A percentile compares a stretch with the other conserved stretches of the same genome.
Evolutionary conservation across 768 basidiomycete species (phyloP).

Genomic region (Thelephora aurantiotincta): DNA sequence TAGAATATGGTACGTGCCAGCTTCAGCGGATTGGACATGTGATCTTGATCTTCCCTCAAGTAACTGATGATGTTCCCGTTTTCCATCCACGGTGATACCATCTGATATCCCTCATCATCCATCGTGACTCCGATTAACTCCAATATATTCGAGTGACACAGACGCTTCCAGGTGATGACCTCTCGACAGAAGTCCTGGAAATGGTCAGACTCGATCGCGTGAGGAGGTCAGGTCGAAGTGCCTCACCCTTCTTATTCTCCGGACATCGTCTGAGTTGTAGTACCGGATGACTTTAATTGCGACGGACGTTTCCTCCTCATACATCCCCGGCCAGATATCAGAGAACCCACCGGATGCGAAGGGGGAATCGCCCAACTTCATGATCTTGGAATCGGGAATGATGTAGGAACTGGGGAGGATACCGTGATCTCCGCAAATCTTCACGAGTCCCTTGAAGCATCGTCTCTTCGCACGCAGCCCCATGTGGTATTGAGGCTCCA

Average conservation of each 20-base stretch:
- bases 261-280: too few relatives aligned
- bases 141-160: conserved; percentile 7
- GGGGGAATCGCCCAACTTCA: not conserved
- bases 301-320: not conserved
- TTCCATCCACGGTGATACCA: too few relatives aligned
- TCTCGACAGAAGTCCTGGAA: too few relatives aligned
- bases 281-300: too few relatives aligned
- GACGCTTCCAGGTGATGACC: not conserved
- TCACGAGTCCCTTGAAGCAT: not conserved
- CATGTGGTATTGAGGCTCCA: too few relatives aligned
- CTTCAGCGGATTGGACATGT: not conserved
- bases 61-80: conserved; percentile 5
- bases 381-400: not conserved
- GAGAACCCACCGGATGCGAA: not conserved
- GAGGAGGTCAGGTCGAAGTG: too few relatives aligned
- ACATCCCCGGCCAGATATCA: not conserved
- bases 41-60: not conserved
- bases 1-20: not conserved
- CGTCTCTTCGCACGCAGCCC: too few relatives aligned
- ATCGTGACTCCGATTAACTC: conserved; percentile 9
- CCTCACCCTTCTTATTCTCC: too few relatives aligned
- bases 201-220: too few relatives aligned
- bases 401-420: not conserved
- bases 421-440: not conserved
- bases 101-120: conserved; percentile 2